Percentiles rank a stretch among this genome's conserved stretches.
Evolutionary conservation across 2,329 filamentous ascomycete species (phyloP).

Genomic region (Zymoseptoria ardabiliae): DNA sequence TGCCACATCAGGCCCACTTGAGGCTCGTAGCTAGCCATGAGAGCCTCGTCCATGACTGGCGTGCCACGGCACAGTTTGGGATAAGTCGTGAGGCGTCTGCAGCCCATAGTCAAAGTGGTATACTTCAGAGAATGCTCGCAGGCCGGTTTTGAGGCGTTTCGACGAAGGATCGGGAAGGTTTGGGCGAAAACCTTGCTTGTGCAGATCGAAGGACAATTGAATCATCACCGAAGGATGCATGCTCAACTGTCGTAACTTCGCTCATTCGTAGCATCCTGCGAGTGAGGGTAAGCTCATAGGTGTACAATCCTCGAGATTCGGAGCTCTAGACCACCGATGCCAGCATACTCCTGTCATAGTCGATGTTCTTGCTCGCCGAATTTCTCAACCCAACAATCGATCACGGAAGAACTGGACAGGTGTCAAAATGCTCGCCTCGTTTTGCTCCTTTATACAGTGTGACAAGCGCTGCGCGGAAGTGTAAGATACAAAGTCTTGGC

Average conservation of each 20-base stretch:
- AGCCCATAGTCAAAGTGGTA: background rate
- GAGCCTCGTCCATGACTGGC: background rate
- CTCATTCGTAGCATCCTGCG: background rate
- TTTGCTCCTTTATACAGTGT: conserved; percentile 19
- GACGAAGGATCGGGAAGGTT: background rate
- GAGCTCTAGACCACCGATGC: too few species aligned
- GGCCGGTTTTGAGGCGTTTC: background rate
- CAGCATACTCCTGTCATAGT: background rate
- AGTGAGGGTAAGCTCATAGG: background rate
- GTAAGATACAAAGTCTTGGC: conserved; percentile 12
- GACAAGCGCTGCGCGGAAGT: background rate
- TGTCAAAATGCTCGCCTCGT: conserved; percentile 5
- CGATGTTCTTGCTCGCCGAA: background rate
- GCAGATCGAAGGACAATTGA: background rate
- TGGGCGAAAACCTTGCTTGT: background rate
- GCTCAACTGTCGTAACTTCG: background rate
- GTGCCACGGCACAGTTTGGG: background rate
- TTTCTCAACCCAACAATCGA: background rate
- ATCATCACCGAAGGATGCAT: background rate
- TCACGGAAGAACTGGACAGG: background rate
- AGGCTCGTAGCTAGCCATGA: background rate
- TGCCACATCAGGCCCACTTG: background rate
- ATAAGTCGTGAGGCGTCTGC: background rate
- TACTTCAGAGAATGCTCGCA: background rate
- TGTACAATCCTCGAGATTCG: background rate